These are phyloP conservation scores for Saccharum officinarum DNA, from an alignment of 176 grass and related monocot species.

Conservation along the genomic window DNA sequence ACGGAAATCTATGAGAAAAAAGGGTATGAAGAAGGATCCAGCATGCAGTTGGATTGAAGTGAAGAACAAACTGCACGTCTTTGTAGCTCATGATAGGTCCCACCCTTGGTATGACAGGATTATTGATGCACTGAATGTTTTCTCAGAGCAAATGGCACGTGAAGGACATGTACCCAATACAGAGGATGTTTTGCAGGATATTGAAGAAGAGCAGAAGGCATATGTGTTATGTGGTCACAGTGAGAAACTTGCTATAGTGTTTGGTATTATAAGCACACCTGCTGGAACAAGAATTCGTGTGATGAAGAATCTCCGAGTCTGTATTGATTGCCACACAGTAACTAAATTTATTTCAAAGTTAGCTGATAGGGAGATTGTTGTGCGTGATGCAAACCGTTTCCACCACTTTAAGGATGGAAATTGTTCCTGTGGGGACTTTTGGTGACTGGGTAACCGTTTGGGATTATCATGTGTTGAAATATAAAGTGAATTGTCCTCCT, in stretches of 20 bases:
- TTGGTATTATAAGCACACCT: constrained; percentile 71
- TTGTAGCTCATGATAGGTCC: constrained; percentile 66
- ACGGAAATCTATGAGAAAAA: constrained; percentile 59
- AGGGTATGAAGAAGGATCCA: constrained; percentile 67
- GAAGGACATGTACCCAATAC: constrained; percentile 67
- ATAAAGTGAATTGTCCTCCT: neutral
- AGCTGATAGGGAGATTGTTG: constrained; percentile 63
- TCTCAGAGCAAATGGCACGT: constrained; percentile 57
- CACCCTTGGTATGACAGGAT: constrained; percentile 70
- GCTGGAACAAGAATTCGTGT: constrained; percentile 59
- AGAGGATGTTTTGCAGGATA: constrained; percentile 69
- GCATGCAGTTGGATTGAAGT: constrained; percentile 86
- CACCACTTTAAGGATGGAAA: constrained; percentile 74
- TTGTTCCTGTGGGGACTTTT: constrained; percentile 70
- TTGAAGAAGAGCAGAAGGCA: constrained; percentile 77
- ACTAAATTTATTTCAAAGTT: constrained; percentile 70
- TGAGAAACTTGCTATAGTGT: constrained; percentile 77
- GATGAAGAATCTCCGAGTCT: constrained; percentile 76
- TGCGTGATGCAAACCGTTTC: constrained; percentile 66
- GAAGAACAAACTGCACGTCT: constrained; percentile 57
- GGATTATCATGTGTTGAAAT: neutral
- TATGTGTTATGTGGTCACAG: constrained; percentile 71
- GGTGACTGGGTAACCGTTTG: constrained; percentile 30
- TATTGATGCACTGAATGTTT: constrained; percentile 51
- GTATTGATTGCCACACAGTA: constrained; percentile 64